phyloP scores from a whole-genome alignment of 2,329 filamentous ascomycete species.

The Alternaria metachromatica region DNA sequence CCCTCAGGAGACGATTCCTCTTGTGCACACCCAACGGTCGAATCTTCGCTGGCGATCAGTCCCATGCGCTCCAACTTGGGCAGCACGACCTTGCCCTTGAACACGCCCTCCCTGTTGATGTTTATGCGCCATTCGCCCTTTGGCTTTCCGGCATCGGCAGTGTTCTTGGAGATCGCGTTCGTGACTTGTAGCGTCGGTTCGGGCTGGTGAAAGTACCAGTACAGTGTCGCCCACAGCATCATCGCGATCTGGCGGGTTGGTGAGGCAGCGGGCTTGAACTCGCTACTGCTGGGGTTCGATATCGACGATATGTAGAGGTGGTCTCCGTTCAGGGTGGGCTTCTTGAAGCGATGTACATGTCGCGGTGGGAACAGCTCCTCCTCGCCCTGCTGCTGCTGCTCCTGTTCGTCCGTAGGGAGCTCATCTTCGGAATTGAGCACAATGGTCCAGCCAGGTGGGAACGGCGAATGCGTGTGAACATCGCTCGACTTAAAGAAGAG shows the following conservation, averaged over 20 bases:
- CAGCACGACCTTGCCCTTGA: conserved; percentile 81
- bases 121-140: conserved; percentile 86
- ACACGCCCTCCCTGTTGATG: conserved; percentile 85
- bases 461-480: conserved; percentile 68
- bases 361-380: conserved; percentile 40
- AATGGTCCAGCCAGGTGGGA: conserved; percentile 89
- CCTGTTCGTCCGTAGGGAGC: conserved; percentile 22
- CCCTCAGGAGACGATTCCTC: conserved; percentile 68
- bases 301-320: conserved; percentile 91
- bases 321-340: conserved; percentile 79
- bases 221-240: conserved; percentile 94
- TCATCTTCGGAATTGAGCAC: conserved; percentile 74
- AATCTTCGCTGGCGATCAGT: conserved; percentile 77
- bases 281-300: conserved; percentile 78
- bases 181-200: conserved; percentile 70
- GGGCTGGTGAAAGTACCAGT: conserved; percentile 96
- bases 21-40: conserved; percentile 71
- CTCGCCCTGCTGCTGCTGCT: conserved; percentile 43
- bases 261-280: conserved; percentile 80
- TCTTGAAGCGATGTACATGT: conserved; percentile 69
- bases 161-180: conserved; percentile 68
- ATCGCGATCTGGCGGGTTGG: conserved; percentile 90
- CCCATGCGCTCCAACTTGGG: conserved; percentile 95
- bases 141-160: conserved; percentile 72
- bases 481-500: conserved; percentile 87